Percentiles rank a stretch among this genome's conserved stretches.
phyloP scores from a whole-genome alignment of 2,329 filamentous ascomycete genomes.

The Diaporthe humulicola region DNA sequence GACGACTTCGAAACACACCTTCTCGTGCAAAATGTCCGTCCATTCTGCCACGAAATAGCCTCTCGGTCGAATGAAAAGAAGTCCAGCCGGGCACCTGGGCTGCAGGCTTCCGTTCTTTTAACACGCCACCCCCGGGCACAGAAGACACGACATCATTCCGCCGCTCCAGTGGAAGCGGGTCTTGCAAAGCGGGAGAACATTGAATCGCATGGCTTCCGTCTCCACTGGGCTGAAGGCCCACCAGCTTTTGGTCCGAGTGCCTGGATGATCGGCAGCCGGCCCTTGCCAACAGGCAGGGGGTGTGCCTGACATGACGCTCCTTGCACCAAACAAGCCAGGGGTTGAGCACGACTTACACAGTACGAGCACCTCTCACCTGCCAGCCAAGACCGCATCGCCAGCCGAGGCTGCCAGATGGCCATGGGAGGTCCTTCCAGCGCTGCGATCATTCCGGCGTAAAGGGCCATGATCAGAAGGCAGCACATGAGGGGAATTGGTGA shows the following conservation, averaged over 20 bases:
- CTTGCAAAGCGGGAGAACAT: slow-evolving; percentile 10
- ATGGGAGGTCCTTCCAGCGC: background rate
- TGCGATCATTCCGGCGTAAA: background rate
- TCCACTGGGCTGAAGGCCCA: slow-evolving; percentile 26
- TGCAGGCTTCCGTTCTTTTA: background rate
- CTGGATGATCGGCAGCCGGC: slow-evolving; percentile 32
- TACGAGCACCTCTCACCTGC: background rate
- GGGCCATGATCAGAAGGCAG: background rate
- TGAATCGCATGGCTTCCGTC: background rate
- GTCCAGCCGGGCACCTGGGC: background rate
- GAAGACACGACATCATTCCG: slow-evolving; percentile 6
- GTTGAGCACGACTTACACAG: background rate
- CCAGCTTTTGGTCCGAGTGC: slow-evolving; percentile 21
- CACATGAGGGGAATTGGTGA: background rate
- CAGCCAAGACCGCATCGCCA: background rate
- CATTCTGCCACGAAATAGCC: background rate
- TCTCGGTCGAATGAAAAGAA: background rate
- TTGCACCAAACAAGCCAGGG: slow-evolving; percentile 8
- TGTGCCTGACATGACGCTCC: slow-evolving; percentile 5
- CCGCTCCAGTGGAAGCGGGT: slow-evolving; percentile 32
- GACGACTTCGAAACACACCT: slow-evolving; percentile 21
- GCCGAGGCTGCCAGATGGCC: slow-evolving; percentile 10
- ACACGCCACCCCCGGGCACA: slow-evolving; percentile 8
- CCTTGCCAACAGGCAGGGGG: slow-evolving; percentile 12
- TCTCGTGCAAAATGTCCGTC: slow-evolving; percentile 4